These are phyloP conservation scores for Candida dajiaensis DNA, from an alignment of 805 yeast genomes.

Conservation along the genomic window DNA sequence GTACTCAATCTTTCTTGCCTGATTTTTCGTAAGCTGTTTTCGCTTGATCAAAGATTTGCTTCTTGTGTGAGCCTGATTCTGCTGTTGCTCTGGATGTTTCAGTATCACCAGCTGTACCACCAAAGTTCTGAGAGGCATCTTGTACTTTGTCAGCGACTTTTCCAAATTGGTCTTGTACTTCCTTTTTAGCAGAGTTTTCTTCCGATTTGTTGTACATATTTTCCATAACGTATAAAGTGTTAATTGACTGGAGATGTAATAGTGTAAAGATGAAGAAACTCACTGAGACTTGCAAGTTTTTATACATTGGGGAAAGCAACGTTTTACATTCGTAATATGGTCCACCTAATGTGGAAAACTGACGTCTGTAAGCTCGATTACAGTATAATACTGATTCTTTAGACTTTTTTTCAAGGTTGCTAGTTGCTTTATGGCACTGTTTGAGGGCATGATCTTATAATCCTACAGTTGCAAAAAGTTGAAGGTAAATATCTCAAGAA, in stretches of 20 bases:
- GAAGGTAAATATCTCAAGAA: too few species aligned
- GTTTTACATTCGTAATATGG: not conserved
- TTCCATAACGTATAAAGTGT: not conserved
- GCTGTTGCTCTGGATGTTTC: constrained; percentile 6
- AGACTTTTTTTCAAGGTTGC: not conserved
- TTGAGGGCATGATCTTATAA: too few species aligned
- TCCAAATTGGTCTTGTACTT: not conserved
- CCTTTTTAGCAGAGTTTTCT: not conserved
- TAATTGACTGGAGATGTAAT: not conserved
- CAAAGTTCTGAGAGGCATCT: constrained; percentile 7
- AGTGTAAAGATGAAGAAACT: too few species aligned
- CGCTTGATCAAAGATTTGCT: constrained; percentile 14
- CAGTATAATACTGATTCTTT: not conserved
- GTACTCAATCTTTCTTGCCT: constrained; percentile 2
- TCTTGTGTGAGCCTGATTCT: constrained; percentile 1
- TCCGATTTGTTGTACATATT: not conserved
- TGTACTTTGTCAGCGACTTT: not conserved
- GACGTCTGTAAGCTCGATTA: not conserved
- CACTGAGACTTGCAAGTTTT: too few species aligned
- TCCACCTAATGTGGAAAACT: not conserved
- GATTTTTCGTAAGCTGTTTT: constrained; percentile 11
- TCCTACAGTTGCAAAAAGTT: too few species aligned
- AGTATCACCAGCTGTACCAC: constrained; percentile 14
- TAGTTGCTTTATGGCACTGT: not conserved
- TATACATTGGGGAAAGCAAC: too few species aligned